Percentiles rank a stretch among this genome's conserved stretches.
phyloP scores from a whole-genome alignment of 441 rosid species.

The Croton setiger region DNA sequence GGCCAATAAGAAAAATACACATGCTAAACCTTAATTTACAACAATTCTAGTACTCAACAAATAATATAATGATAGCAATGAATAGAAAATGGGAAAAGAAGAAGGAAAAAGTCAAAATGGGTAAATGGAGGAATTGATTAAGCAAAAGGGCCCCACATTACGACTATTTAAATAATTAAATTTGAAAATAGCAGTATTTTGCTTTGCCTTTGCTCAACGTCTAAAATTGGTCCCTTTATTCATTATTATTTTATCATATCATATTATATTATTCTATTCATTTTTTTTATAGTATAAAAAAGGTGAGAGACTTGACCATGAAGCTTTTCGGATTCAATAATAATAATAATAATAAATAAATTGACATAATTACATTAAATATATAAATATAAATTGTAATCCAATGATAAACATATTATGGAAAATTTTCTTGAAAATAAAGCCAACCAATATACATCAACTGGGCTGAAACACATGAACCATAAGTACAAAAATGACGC shows the following conservation, averaged over 20 bases:
- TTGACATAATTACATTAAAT: too few species aligned
- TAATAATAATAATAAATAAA: too few species aligned
- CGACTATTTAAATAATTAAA: constrained; percentile 8
- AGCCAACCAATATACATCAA: background rate
- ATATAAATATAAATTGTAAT: too few species aligned
- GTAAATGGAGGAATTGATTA: constrained; percentile 39
- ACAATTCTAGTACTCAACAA: too few species aligned
- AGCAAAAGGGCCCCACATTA: constrained; percentile 21
- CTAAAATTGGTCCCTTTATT: constrained; percentile 29
- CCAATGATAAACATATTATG: too few species aligned
- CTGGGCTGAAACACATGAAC: background rate
- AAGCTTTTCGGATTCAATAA: too few species aligned
- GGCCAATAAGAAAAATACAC: too few species aligned
- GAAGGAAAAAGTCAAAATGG: constrained; percentile 32
- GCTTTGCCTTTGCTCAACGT: constrained; percentile 46
- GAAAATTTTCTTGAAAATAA: too few species aligned
- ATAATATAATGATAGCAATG: too few species aligned
- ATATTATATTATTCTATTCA: background rate
- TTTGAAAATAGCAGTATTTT: constrained; percentile 5
- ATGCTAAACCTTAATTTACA: too few species aligned
- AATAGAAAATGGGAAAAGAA: background rate
- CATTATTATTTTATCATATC: constrained; percentile 7
- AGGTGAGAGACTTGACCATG: too few species aligned
- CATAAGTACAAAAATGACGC: background rate
- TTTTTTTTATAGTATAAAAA: too few species aligned